Evolutionary conservation across 768 basidiomycete genomes (phyloP).

Genomic region (Hygrophorus pudorinus): DNA sequence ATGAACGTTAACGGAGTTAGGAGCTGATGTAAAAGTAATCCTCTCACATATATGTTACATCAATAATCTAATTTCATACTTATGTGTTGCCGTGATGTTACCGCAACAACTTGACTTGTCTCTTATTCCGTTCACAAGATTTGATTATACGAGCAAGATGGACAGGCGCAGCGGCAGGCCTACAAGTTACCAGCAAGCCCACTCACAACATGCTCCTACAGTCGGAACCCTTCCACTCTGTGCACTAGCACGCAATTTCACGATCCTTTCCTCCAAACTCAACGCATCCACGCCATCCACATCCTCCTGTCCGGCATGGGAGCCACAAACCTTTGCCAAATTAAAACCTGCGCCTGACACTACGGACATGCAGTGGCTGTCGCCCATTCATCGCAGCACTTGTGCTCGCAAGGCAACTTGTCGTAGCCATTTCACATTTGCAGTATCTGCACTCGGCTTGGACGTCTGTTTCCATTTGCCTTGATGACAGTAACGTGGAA

Average conservation of each 20-base stretch:
- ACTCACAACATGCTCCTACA: no score
- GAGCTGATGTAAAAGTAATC: no score
- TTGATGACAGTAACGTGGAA: slow-evolving; percentile 11
- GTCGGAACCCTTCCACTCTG: no score
- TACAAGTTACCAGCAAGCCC: no score
- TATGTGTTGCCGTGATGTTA: no score
- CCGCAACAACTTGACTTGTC: no score
- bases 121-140: no score
- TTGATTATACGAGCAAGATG: no score
- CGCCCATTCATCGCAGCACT: neutral
- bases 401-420: neutral
- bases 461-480: neutral
- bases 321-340: neutral
- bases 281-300: neutral
- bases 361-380: neutral
- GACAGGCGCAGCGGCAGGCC: no score
- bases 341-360: neutral
- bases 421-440: neutral
- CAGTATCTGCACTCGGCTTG: neutral
- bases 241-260: neutral
- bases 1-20: no score
- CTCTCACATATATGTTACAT: no score
- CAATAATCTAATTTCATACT: no score
- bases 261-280: neutral
- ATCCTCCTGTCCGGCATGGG: neutral